These are phyloP conservation scores for Mycena rosella DNA, from an alignment of 768 basidiomycete genomes.

Conservation along the genomic window DNA sequence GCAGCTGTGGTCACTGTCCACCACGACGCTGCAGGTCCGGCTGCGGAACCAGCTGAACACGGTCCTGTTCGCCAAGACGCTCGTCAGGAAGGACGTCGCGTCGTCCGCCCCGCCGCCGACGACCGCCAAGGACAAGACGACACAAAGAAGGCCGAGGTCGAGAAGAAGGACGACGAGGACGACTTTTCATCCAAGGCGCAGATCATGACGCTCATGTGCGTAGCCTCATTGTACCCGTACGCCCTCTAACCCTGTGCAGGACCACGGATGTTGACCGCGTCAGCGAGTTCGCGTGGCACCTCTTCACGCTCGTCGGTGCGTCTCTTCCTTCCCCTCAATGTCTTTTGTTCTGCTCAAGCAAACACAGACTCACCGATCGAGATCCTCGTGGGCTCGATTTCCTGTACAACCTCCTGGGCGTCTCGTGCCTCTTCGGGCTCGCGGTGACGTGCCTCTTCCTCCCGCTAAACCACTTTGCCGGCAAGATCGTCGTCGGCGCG, in stretches of 20 bases:
- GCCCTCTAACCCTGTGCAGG: slow-evolving; percentile 40
- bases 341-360: slow-evolving; percentile 13
- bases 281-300: slow-evolving; percentile 85
- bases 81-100: slow-evolving; percentile 80
- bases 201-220: slow-evolving; percentile 88
- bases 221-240: not conserved
- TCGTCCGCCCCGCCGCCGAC: slow-evolving; percentile 59
- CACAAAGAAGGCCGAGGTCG: slow-evolving; percentile 23
- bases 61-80: slow-evolving; percentile 76
- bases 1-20: slow-evolving; percentile 69
- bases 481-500: slow-evolving; percentile 68
- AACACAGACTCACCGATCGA: slow-evolving; percentile 80
- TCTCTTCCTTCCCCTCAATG: not conserved
- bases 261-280: slow-evolving; percentile 95
- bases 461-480: slow-evolving; percentile 88
- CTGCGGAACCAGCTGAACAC: slow-evolving; percentile 75
- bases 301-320: slow-evolving; percentile 80
- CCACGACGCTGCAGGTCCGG: slow-evolving; percentile 68
- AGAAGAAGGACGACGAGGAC: slow-evolving; percentile 61
- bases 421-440: slow-evolving; percentile 84
- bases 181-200: slow-evolving; percentile 79
- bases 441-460: slow-evolving; percentile 77
- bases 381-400: slow-evolving; percentile 80
- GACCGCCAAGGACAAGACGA: slow-evolving; percentile 41
- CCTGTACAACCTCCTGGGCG: slow-evolving; percentile 81